Base-by-base conservation (phyloP, 139 green algal genomes). In the Micractinium sp. region DNA sequence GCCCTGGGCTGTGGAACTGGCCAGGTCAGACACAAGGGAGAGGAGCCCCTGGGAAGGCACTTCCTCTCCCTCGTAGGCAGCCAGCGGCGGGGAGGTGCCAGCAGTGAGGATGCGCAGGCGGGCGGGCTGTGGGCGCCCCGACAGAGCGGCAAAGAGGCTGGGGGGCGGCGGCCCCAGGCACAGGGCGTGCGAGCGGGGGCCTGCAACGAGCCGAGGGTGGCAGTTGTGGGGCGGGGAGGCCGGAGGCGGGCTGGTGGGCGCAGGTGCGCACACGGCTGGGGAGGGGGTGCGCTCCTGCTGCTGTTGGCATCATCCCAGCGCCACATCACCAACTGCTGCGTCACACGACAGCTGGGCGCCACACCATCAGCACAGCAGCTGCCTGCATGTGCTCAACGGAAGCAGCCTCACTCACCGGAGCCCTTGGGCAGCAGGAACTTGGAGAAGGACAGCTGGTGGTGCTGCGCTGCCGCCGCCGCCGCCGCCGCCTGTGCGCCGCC, bases 131-230 rank as follows among this genome's bases (percentile, higher is more conserved):
- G 7, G 22, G 53, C 77, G 71, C 36, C 63, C 71, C 61, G 53
- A 78, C 67, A 96, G 91, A 18, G 92, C 39, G 16, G 82, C 56
- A 81, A 94, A 92, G 75, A 96, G 88, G 77, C 91, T 86, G n/a
- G 87, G 56, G 16, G 89, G 88, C 35, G 79, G 67, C 18, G 86
- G 76, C 16, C 94, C 94, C 60, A 92, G 82, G 89, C 90, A 94
- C 23, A 93, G 14, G 47, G 87, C 90, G 63, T 85, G 56, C 19
- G 73, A 35, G n/a, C 91, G 80, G 53, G 53, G 71, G 60, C 88
- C 85, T 90, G 79, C 73, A n/a, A 25, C 0, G 31, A 25, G 47
- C 9, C 9, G 47, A 9, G 47, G 47, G 47, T 9, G 47, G 47
- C 47, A 56, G 47, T 9, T 5, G 47, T 5, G 47, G 9, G 47